A percentile compares a stretch with the other conserved stretches of the same genome.
phyloP scores from a whole-genome alignment of 2,329 filamentous ascomycete genomes.

The Trichoderma arundinaceum region DNA sequence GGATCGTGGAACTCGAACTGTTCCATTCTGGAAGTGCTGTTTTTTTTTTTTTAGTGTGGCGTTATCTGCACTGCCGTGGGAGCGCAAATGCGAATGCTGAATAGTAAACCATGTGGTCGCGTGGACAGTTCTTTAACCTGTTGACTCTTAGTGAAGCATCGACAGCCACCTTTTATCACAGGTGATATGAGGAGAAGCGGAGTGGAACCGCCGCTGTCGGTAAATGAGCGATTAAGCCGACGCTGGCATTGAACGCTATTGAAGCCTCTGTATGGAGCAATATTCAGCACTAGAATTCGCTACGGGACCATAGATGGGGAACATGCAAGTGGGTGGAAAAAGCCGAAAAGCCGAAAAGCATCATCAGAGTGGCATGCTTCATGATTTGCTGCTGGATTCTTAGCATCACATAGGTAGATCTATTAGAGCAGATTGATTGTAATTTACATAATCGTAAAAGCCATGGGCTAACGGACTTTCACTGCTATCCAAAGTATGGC shows the following conservation, averaged over 20 bases:
- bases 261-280: not conserved
- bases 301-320: not conserved
- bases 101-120: not conserved
- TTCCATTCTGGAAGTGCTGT: constrained; percentile 34
- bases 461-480: not conserved
- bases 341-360: constrained; percentile 21
- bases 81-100: not conserved
- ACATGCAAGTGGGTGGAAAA: not conserved
- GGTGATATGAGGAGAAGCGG: constrained; percentile 7
- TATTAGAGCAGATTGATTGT: not conserved
- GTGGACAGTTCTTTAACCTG: not conserved
- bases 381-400: not conserved
- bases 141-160: not conserved
- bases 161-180: constrained; percentile 16
- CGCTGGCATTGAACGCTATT: not conserved
- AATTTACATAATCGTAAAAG: not conserved
- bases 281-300: not conserved
- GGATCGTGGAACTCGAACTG: constrained; percentile 41
- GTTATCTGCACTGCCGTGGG: not conserved
- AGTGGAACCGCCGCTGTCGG: constrained; percentile 15
- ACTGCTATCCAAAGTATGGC: not conserved
- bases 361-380: not conserved
- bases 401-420: not conserved
- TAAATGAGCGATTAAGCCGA: constrained; percentile 10
- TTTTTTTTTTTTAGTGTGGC: not conserved